Evolutionary conservation across 306 rosid genomes (phyloP), one percentile per base, ranked within the genome.

Genomic region (Arachis hypogaea): DNA sequence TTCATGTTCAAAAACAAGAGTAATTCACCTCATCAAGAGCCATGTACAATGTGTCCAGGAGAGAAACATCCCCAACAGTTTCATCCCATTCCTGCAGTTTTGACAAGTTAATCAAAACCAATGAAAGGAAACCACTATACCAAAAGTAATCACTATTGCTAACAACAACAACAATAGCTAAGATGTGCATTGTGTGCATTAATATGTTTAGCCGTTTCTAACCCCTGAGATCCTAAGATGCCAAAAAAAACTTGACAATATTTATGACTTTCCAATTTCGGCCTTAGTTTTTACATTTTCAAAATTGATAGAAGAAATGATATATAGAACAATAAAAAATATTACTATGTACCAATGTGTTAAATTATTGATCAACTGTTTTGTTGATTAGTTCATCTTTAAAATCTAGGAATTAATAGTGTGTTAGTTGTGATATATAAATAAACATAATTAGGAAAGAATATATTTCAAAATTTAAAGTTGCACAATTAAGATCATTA

Each of bases 11-110:
- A 44, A 73, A 55, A 33, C 38, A 33, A 33, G 38, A 46, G 63
- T 68, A 60, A 68, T 85, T 70, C 69, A 88, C 98, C 96, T 94
- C 99, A 49, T 94, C 97, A 68, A 94, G 78, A 71, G 96, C 95
- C 89, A 84, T 90, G 82, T 82, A 87, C 77, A 92, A 77, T 55
- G 86, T 65, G 60, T 92, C 96, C 52, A 83, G 92, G 66, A 94
- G 77, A 76, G 95, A 84, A 82, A 51, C 68, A 54, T 87, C 96
- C 80, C 84, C 96, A 75, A 85, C 76, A n/a, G 87, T 86, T 82
- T 91, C 97, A 62, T 67, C 56, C 98, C 98, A 94, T 77, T 89
- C 98, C 98, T 94, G 86, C 80, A 79, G 81, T 58, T 33, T 33
- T 61, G 46, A 74, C 69, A 73, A 63, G 79, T 68, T 69, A 77